phyloP scores from a whole-genome alignment of 352 stramenopile species.

The Hyphochytrium catenoides region DNA sequence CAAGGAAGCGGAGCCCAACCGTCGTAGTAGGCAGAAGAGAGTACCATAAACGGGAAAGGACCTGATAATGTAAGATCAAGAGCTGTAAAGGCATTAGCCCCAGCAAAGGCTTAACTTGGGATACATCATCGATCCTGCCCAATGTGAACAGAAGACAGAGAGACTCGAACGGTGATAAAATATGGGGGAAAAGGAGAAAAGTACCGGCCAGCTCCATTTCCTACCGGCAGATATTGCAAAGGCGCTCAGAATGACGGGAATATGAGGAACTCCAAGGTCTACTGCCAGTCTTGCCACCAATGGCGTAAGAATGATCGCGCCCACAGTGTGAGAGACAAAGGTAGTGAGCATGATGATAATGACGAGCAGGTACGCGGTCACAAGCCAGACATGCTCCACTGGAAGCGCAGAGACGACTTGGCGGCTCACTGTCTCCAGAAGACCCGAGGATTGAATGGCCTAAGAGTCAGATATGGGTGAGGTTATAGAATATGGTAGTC shows the following conservation, averaged over 20 bases:
- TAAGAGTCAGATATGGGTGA: too few species aligned
- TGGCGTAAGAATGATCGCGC: constrained; percentile 67
- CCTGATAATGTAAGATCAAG: not conserved
- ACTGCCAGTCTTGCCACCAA: constrained; percentile 72
- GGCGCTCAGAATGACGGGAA: constrained; percentile 52
- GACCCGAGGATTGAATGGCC: constrained; percentile 47
- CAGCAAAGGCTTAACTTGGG: not conserved
- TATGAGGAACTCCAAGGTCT: constrained; percentile 54
- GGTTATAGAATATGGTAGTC: too few species aligned
- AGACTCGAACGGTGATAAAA: too few species aligned
- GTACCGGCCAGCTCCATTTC: too few species aligned
- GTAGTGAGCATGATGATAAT: constrained; percentile 63
- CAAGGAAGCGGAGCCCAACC: too few species aligned
- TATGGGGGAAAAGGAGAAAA: too few species aligned
- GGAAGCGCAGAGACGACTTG: constrained; percentile 49
- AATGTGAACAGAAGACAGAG: too few species aligned
- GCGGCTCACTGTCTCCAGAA: constrained; percentile 50
- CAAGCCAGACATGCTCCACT: constrained; percentile 49
- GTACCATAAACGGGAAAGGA: too few species aligned
- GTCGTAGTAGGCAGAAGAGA: too few species aligned
- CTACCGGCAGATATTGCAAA: constrained; percentile 60
- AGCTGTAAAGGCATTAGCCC: constrained; percentile 1
- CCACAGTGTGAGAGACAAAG: constrained; percentile 78
- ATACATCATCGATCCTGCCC: too few species aligned
- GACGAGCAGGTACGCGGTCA: constrained; percentile 55